Conservation (phyloP, 192 early-diverging fungal species). For the Polychytrium aggregatum region DNA sequence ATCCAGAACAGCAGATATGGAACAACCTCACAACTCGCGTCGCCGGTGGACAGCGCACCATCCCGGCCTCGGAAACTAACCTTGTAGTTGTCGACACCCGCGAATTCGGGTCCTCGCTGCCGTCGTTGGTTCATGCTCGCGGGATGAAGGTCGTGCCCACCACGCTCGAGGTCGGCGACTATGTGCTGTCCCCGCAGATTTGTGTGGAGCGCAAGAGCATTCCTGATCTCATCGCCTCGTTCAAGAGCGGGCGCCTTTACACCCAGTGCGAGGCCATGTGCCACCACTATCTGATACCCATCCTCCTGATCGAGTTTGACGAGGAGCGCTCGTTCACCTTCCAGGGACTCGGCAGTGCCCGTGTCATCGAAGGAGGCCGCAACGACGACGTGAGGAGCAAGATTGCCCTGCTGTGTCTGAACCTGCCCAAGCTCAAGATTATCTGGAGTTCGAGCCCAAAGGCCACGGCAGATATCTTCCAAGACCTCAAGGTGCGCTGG, state of each 20-base stretch:
- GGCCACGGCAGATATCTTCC: slow-evolving; percentile 80
- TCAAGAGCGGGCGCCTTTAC: slow-evolving; percentile 77
- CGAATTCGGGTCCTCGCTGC: slow-evolving; percentile 87
- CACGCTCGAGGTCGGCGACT: slow-evolving; percentile 89
- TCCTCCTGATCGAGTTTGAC: slow-evolving; percentile 90
- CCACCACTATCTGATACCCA: slow-evolving; percentile 62
- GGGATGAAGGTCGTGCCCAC: slow-evolving; percentile 66
- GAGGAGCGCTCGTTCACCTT: slow-evolving; percentile 66
- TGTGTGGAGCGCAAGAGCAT: slow-evolving; percentile 90
- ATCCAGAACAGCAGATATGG: slow-evolving; percentile 40
- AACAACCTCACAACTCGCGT: slow-evolving; percentile 44
- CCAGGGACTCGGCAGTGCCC: background rate
- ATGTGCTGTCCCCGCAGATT: slow-evolving; percentile 72
- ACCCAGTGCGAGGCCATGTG: slow-evolving; percentile 85
- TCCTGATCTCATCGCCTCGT: slow-evolving; percentile 72
- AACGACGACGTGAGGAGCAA: slow-evolving; percentile 18
- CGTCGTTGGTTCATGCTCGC: slow-evolving; percentile 67
- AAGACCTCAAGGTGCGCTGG: slow-evolving; percentile 79
- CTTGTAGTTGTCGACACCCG: slow-evolving; percentile 78
- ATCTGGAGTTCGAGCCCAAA: slow-evolving; percentile 81
- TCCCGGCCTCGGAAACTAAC: slow-evolving; percentile 9
- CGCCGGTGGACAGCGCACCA: slow-evolving; percentile 43
- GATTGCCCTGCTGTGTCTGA: slow-evolving; percentile 51
- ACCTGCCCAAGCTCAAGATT: slow-evolving; percentile 73
- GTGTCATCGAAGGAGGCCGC: slow-evolving; percentile 1